Percentiles rank a stretch among this genome's conserved stretches.
Conservation (phyloP, 805 yeast genomes). For the Yamadazyma scolyti region DNA sequence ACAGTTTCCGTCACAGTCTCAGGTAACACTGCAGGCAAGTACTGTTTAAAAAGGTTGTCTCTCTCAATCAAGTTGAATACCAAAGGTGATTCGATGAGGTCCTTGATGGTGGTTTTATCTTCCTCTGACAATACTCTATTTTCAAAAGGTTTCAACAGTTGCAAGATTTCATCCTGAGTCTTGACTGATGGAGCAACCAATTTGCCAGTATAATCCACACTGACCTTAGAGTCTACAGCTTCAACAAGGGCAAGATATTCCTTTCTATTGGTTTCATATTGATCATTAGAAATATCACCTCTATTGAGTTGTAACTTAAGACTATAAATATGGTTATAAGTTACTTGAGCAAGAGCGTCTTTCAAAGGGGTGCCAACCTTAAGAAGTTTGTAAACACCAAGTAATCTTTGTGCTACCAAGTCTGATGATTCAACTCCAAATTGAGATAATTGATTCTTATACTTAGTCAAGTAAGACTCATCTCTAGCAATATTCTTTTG, state of each 20-base stretch:
- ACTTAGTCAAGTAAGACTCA: slow-evolving; percentile 10
- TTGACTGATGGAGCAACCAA: slow-evolving; percentile 30
- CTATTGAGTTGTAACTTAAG: slow-evolving; percentile 36
- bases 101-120: slow-evolving; percentile 37
- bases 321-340: slow-evolving; percentile 46
- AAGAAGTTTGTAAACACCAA: slow-evolving; percentile 39
- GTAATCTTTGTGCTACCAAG: slow-evolving; percentile 42
- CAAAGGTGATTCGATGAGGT: slow-evolving; percentile 41
- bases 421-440: slow-evolving; percentile 27
- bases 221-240: slow-evolving; percentile 41
- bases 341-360: slow-evolving; percentile 60
- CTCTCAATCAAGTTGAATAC: slow-evolving; percentile 37
- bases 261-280: slow-evolving; percentile 14
- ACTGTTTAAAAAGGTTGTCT: slow-evolving; percentile 40
- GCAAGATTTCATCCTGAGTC: slow-evolving; percentile 17
- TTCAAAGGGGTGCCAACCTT: slow-evolving; percentile 53
- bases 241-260: slow-evolving; percentile 36
- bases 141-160: slow-evolving; percentile 17
- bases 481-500: slow-evolving; percentile 40
- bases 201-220: slow-evolving; percentile 44
- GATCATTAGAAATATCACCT: slow-evolving; percentile 30
- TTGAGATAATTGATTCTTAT: slow-evolving; percentile 4
- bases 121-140: slow-evolving; percentile 29
- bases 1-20: slow-evolving; percentile 42
- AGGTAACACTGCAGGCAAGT: slow-evolving; percentile 55